These are phyloP conservation scores for Melampsora medusae DNA, from an alignment of 1,284 basidiomycete species.

Conservation along the genomic window DNA sequence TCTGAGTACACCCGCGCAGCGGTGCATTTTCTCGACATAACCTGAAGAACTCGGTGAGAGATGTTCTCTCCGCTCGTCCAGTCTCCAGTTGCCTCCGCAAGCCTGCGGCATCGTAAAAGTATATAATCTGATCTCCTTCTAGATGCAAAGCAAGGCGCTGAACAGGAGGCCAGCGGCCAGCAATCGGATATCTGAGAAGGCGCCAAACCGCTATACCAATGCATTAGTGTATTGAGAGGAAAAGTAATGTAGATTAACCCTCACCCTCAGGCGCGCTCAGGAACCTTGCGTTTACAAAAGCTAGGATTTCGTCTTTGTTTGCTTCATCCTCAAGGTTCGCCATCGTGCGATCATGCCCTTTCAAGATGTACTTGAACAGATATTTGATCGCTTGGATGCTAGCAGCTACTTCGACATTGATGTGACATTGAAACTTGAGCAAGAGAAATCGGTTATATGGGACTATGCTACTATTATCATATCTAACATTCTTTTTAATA, in stretches of 20 bases:
- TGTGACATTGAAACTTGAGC: background rate
- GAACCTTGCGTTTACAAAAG: conserved; percentile 56
- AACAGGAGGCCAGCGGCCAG: background rate
- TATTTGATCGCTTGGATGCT: conserved; percentile 56
- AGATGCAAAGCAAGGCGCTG: background rate
- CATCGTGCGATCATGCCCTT: conserved; percentile 57
- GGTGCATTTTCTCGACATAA: background rate
- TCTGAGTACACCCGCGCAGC: no score
- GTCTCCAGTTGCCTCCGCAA: background rate
- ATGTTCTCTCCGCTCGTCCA: background rate
- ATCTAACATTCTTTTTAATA: no score
- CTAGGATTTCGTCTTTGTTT: conserved; percentile 54
- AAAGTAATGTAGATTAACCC: conserved; percentile 47
- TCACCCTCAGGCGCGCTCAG: conserved; percentile 55
- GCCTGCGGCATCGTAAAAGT: background rate
- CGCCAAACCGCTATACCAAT: background rate
- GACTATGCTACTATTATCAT: background rate
- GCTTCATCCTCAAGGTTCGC: conserved; percentile 50
- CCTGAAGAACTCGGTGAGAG: background rate
- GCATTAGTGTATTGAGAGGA: background rate
- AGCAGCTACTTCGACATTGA: conserved; percentile 2
- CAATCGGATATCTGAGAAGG: background rate
- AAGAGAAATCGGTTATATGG: background rate
- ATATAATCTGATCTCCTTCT: background rate
- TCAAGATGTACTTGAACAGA: conserved; percentile 60